These are phyloP conservation scores for Astragalus glycyphyllos DNA, from an alignment of 306 rosid genomes.

Conservation along the genomic window DNA sequence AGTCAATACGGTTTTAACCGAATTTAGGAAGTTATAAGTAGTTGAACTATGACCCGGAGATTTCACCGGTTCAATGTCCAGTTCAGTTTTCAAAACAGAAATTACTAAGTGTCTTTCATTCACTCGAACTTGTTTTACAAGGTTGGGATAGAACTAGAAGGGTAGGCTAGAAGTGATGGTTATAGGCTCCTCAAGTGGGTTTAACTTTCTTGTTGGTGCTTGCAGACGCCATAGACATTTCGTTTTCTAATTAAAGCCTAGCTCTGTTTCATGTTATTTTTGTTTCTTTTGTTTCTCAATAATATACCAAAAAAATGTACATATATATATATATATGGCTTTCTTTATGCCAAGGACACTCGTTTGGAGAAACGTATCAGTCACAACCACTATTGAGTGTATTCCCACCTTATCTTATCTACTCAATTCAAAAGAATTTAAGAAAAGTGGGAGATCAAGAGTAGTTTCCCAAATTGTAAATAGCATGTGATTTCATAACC, in stretches of 20 bases:
- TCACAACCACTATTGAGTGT: conserved; percentile 15
- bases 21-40: too few species aligned
- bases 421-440: conserved; percentile 26
- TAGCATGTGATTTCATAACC: conserved; percentile 11
- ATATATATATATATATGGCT: not conserved
- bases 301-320: not conserved
- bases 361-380: conserved; percentile 11
- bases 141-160: not conserved
- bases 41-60: too few species aligned
- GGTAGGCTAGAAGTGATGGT: not conserved
- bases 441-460: not conserved
- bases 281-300: not conserved
- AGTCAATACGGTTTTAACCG: too few species aligned
- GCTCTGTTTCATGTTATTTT: not conserved
- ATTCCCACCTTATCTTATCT: conserved; percentile 4
- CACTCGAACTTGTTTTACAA: not conserved
- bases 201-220: not conserved
- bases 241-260: not conserved
- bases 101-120: not conserved
- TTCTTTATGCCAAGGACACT: not conserved
- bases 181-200: not conserved
- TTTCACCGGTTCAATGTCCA: too few species aligned
- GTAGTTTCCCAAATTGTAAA: conserved; percentile 5
- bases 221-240: not conserved
- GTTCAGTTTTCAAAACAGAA: too few species aligned